A percentile compares a stretch with the other conserved stretches of the same genome.
These are phyloP conservation scores for Bryoerythrophyllum caledonicum DNA, from an alignment of 225 moss, liverwort and hornwort genomes.

Conservation along the genomic window DNA sequence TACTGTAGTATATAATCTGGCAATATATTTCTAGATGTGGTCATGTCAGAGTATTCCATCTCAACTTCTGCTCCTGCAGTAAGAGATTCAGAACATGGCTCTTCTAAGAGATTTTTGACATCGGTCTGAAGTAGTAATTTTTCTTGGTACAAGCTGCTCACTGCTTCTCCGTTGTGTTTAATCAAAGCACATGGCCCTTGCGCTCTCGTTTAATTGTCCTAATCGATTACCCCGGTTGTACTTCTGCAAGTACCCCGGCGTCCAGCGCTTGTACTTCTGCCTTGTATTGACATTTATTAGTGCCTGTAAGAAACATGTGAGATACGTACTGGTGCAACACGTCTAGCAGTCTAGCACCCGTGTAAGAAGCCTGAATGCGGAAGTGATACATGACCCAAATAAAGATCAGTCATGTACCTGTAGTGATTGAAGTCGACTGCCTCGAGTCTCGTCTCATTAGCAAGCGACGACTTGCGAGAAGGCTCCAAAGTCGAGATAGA, in stretches of 20 bases:
- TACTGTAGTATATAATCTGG: no score
- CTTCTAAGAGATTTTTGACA: fast-evolving
- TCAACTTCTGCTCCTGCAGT: no score
- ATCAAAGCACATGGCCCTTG: background rate
- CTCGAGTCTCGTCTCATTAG: background rate
- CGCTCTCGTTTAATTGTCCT: background rate
- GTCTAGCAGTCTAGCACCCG: background rate
- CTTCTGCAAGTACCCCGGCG: background rate
- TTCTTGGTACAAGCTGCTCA: background rate
- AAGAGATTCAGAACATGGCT: background rate
- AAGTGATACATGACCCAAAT: background rate
- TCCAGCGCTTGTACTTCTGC: conserved; percentile 1
- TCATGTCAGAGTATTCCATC: background rate
- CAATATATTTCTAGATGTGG: background rate
- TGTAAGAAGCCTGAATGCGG: background rate
- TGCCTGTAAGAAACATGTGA: conserved; percentile 11
- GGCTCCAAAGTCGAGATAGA: background rate
- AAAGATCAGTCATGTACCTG: background rate
- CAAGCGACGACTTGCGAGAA: background rate
- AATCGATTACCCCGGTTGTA: background rate
- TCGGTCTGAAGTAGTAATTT: background rate
- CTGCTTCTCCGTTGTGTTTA: background rate
- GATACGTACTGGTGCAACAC: background rate
- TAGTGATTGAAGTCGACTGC: background rate
- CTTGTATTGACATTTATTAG: background rate